Base-by-base conservation (phyloP, 148 eudicot species). In the Fagopyrum homotropicum region DNA sequence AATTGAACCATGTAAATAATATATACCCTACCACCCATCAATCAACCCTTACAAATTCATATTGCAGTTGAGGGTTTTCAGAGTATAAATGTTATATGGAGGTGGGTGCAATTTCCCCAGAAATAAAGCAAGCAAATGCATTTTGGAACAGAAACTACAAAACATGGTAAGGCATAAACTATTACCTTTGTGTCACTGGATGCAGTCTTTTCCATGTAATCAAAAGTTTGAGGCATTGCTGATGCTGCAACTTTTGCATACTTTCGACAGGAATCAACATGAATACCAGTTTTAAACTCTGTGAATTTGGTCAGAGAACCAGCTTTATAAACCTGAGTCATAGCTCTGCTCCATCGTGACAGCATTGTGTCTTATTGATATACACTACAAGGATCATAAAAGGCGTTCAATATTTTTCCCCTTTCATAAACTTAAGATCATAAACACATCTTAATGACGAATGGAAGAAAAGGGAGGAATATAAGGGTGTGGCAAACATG, bases 261-360 rank as follows among this genome's bases (percentile, higher is more conserved):
- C 45, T 73, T 77, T 26, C 82, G 90, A 48, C 70, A 50, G 5
- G 82, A 56, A n/a, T 77, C 66, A 59, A 19, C 52, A 64, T 74
- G 69, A 29, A 75, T 72, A 76, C 75, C 86, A 7, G 75, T 75
- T 26, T 68, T 6, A 50, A 73, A 72, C 66, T 77, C 81, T 61
- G 45, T 4, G 63, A 76, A 45, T 72, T 66, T 77, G 45, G 57
- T 63, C 70, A 77, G 81, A 1, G 79, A 80, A 56, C 83, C 82
- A 74, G 76, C 82, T 81, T 74, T 84, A 77, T 79, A 83, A 14
- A 86, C 17, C 17, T 79, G 77, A 70, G 75, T 77, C 49, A 80
- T 45, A 51, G 79, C 80, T 81, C 82, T 85, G 79, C 85, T 76
- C 88, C 90, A 92, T 80, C 89, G 76, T 40, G 91, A 76, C 74